Evolutionary conservation across 176 grass and related monocot species (phyloP), one percentile per base, ranked within the genome.

Genomic region (Bolboschoenus planiculmis): DNA sequence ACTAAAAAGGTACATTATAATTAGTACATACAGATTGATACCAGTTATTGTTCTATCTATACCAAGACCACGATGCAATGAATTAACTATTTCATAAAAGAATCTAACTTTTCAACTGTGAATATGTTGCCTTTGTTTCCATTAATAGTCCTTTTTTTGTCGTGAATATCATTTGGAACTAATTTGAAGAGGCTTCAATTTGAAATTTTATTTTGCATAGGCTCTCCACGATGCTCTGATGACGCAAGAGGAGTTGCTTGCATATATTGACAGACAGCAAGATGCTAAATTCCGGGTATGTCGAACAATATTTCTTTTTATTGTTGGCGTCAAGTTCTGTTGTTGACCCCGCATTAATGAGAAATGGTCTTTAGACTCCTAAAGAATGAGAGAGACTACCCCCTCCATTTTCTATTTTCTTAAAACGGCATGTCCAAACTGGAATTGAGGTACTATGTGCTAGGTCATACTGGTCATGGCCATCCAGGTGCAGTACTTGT

Each of bases 171-270:
- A 54, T 64, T 44, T 60, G 21, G 14, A 81, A 31, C 46, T 46
- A 85, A 78, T 61, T 63, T 36, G 70, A 80, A 71, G 62, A 68
- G 14, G 5, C 14, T 65, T 59, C 8, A 50, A 70, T 10, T 81
- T 84, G 16, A 63, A 81, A 78, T 30, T 80, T 74, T 34, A 39
- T 27, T 83, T 59, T 55, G 4, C 42, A 74, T 84, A 96, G 93
- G 86, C 43, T 36, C 86, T 99, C 29, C 86, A 92, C 81, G 97
- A 92, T 65, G 85, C 83, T 85, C 57, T 93, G 81, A 89, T 92
- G 84, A 88, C 89, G 75, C 93, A 96, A 83, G 91, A 93, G n/a
- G 97, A 96, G 18, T 84, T 99, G 36, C 89, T 99, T 56, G 85
- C 91, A 79, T 93, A 96, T 79, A 82, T 93, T 68, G 93, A 99